Evolutionary conservation across 305 asterid species (phyloP), one percentile per base, ranked within the genome.

Genomic region (Fraxinus dipetala): DNA sequence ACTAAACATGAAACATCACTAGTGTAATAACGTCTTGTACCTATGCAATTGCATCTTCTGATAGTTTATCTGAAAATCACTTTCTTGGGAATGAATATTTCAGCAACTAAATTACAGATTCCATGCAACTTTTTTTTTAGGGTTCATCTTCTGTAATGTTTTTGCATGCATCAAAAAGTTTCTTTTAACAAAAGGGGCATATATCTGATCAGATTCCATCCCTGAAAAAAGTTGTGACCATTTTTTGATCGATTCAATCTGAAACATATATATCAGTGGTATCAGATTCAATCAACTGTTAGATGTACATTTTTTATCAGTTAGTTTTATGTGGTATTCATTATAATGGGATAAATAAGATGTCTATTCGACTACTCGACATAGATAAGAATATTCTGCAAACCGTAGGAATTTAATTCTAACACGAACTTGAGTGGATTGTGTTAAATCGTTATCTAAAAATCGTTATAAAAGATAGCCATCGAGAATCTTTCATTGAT

Each of bases 231-330:
- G 43, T 31, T 70, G 40, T 70, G 43, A 4, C 14, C 75, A 35
- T 70, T 70, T 70, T 16, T 70, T 70, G 24, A 70, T 70, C 26
- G 13, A 70, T 70, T 70, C 43, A 4, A 13, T 69, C 24, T 65
- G 35, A 67, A 31, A 30, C 51, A 70, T 31, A 70, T 30, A 70
- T 70, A 16, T 70, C 22, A 5, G 43, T 70, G 26, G 75, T 6
- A 70, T 70, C 38, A 31, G 75, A 31, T 70, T 70, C 75, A 5
- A 70, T 70, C 75, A 31, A 70, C 75, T 70, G 75, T 24, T 26
- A 67, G 36, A 67, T 31, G 35, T 67, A 10, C 35, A 30, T 26
- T 26, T 63, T 65, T 26, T 26, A 24, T 63, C 72, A 2, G 28
- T 9, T 24, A 63, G 16, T 24, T 63, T 63, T 63, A 56, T 24